Base-by-base conservation (phyloP, 108 stramenopile genomes). In the Mediolabrus comicus region DNA sequence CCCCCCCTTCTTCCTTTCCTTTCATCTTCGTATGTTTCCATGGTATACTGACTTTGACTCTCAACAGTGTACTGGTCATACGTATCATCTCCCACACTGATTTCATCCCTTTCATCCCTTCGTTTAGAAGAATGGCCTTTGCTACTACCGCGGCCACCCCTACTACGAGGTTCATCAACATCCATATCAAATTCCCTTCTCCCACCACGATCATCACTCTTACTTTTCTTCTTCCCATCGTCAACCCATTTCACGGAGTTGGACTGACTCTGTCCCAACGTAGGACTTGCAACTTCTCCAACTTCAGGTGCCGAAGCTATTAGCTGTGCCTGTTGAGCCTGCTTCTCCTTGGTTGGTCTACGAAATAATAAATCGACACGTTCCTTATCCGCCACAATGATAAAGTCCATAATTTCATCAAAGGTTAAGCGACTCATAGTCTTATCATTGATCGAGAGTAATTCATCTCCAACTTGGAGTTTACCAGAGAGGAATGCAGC, bases 381-480 rank as follows among this genome's bases (percentile, higher is more conserved):
- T 46, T 94, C 92, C 4, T 88, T 86, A 71, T 94, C 92, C 6
- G 92, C 92, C 63, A 87, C 89, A 77, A 94, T 94, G 53, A 94
- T 94, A 61, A 90, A 89, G 39, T 94, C 92, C 92, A 94, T 94
- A 61, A 94, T 94, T 62, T 94, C 89, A 73, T 94, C 92, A 79
- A 94, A 94, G 1, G 86, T 89, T 30, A 91, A 46, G 30, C 92
- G 75, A 30, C 84, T 86, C 86, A 94, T 90, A 55, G 92, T 90
- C 63, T 86, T 91, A 56, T 94, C 88, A 38, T 94, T 94, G 55
- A 94, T 94, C 33, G 78, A 79, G n/a, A 94, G 67, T 14, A 94
- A 49, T 67, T 94, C 89, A 64, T 94, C 92, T 7, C 92, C 92
- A 41, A 94, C 77, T 74, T 94, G 82, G 12, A 94, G 75, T 38